These are phyloP conservation scores for Ophidiomyces ophidiicola DNA, from an alignment of 2,329 filamentous ascomycete genomes.

Conservation along the genomic window DNA sequence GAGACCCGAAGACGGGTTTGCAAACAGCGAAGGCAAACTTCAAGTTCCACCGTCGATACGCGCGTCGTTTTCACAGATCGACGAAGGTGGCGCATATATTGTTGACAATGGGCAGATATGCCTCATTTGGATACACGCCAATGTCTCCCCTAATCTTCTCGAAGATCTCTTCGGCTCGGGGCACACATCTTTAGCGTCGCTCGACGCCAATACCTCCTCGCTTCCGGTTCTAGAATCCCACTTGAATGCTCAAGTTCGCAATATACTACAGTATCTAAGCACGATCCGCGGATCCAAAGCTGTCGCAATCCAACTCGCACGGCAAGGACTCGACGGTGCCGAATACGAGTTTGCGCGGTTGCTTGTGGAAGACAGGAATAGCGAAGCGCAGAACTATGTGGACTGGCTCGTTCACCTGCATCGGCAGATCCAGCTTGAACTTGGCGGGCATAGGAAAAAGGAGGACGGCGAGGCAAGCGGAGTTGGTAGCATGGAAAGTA, in stretches of 20 bases:
- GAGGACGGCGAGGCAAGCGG: conserved; percentile 28
- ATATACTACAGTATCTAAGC: conserved; percentile 78
- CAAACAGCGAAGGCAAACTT: conserved; percentile 81
- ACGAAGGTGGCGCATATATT: conserved; percentile 86
- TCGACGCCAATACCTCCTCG: conserved; percentile 70
- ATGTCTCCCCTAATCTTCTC: conserved; percentile 84
- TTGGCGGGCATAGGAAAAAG: conserved; percentile 41
- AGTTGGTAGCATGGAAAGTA: conserved; percentile 23
- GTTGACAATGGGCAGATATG: conserved; percentile 91
- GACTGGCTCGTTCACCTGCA: conserved; percentile 97
- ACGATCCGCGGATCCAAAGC: conserved; percentile 74
- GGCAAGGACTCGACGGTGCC: conserved; percentile 85
- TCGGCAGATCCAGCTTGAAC: conserved; percentile 79
- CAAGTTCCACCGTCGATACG: conserved; percentile 70
- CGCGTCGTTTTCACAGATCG: conserved; percentile 73
- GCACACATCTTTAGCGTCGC: conserved; percentile 54
- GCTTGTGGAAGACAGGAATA: conserved; percentile 88
- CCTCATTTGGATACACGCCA: conserved; percentile 81
- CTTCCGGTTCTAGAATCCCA: conserved; percentile 81
- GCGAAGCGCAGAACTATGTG: conserved; percentile 94
- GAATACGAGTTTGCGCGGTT: conserved; percentile 93
- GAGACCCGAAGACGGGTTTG: conserved; percentile 74
- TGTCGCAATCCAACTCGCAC: conserved; percentile 74
- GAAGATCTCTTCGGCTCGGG: conserved; percentile 79
- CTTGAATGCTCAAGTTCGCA: conserved; percentile 86